Conservation (phyloP, 257 asterid genomes). For the Jaltomata sinuosa region DNA sequence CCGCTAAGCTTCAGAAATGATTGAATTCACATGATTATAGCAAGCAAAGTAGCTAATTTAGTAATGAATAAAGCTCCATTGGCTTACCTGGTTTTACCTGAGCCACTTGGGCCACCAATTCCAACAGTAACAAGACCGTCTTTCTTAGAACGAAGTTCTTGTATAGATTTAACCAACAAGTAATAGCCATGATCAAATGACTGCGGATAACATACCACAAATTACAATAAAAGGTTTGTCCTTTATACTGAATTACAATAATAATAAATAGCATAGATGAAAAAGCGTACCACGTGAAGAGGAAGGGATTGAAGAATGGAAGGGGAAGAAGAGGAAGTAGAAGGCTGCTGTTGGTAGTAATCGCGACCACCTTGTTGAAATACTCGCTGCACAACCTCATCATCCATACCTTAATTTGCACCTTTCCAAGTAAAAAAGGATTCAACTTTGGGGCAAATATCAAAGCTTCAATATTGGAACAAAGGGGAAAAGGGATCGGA, state of each 20-base stretch:
- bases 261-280: background rate
- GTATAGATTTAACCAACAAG: conserved; percentile 90
- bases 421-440: too few species aligned
- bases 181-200: conserved; percentile 97
- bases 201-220: conserved; percentile 43
- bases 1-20: conserved; percentile 85
- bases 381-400: conserved; percentile 85
- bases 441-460: background rate
- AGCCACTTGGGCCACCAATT: conserved; percentile 98
- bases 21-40: conserved; percentile 14
- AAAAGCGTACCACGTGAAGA: conserved; percentile 65
- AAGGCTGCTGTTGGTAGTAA: conserved; percentile 71
- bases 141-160: conserved; percentile 93
- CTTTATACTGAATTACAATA: too few species aligned
- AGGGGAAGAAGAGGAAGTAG: conserved; percentile 78
- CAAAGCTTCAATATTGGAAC: too few species aligned
- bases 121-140: conserved; percentile 85
- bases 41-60: background rate
- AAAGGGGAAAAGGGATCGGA: background rate
- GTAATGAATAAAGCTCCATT: background rate
- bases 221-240: background rate
- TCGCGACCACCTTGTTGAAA: conserved; percentile 97
- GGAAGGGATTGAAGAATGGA: conserved; percentile 98
- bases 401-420: conserved; percentile 46
- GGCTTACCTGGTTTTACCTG: conserved; percentile 86